Percentiles rank a stretch among this genome's conserved stretches.
Conservation (phyloP, 1,139 yeast species). For the Scheffersomyces insectosa region DNA sequence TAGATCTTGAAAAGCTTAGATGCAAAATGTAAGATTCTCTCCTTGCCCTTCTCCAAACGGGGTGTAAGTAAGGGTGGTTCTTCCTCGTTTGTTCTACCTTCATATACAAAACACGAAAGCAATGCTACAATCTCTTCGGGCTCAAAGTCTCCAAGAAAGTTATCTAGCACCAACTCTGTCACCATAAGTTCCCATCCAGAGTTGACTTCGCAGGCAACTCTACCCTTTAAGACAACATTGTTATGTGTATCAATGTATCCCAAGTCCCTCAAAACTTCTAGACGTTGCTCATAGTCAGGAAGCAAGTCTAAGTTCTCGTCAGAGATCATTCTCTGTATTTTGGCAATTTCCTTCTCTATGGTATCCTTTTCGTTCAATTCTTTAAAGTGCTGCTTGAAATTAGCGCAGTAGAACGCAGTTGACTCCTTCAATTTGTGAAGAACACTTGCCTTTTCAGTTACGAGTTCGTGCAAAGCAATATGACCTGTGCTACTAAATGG, state of each 20-base stretch:
- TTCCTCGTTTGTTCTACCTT: constrained; percentile 70
- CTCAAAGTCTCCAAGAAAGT: constrained; percentile 88
- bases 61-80: constrained; percentile 73
- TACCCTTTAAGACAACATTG: constrained; percentile 81
- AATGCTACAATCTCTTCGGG: constrained; percentile 96
- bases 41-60: constrained; percentile 76
- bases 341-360: constrained; percentile 52
- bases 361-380: constrained; percentile 48
- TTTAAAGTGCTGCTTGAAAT: constrained; percentile 50
- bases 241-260: constrained; percentile 76
- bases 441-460: constrained; percentile 45
- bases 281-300: constrained; percentile 92
- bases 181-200: constrained; percentile 88
- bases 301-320: constrained; percentile 87
- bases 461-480: constrained; percentile 53
- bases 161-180: constrained; percentile 87
- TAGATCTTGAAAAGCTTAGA: constrained; percentile 62
- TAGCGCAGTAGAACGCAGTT: constrained; percentile 30
- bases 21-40: constrained; percentile 69
- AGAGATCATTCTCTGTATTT: constrained; percentile 63
- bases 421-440: constrained; percentile 33
- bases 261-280: constrained; percentile 69
- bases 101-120: constrained; percentile 88
- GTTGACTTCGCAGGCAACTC: constrained; percentile 85
- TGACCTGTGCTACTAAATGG: constrained; percentile 47